These are phyloP conservation scores for Salvia rosmarinus DNA, from an alignment of 257 asterid genomes.

Conservation along the genomic window DNA sequence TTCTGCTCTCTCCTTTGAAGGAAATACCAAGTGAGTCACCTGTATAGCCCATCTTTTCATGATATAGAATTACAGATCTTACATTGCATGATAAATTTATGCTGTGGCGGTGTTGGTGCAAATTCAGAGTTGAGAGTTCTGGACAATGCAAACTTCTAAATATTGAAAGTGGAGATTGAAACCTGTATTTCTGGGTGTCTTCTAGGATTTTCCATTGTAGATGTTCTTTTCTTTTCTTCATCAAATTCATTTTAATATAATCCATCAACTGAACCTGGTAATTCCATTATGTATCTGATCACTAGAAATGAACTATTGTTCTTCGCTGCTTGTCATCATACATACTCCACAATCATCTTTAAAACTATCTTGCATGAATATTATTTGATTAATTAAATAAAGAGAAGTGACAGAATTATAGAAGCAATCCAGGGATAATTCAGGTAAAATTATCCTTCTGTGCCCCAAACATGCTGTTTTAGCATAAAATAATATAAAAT, in stretches of 20 bases:
- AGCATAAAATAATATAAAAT: too few relatives aligned
- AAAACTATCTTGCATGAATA: too few relatives aligned
- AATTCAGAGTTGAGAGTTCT: background rate
- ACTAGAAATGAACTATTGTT: background rate
- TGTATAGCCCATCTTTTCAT: background rate
- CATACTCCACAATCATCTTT: too few relatives aligned
- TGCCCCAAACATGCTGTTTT: too few relatives aligned
- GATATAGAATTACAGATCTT: background rate
- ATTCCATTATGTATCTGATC: background rate
- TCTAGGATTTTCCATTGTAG: background rate
- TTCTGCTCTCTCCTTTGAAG: too few relatives aligned
- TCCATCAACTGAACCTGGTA: background rate
- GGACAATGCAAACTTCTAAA: background rate
- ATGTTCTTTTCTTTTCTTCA: background rate
- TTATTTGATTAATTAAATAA: too few relatives aligned
- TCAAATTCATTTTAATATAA: background rate
- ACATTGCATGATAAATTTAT: background rate
- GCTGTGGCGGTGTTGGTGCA: background rate
- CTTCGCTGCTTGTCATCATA: constrained; percentile 7
- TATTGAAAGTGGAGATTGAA: background rate
- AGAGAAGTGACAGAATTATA: too few relatives aligned
- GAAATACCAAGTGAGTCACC: background rate
- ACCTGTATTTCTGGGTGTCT: background rate
- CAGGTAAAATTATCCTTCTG: too few relatives aligned
- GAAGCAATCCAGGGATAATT: too few relatives aligned